These are phyloP conservation scores for Zygotorulaspora danielsina DNA, from an alignment of 805 yeast species.

Conservation along the genomic window DNA sequence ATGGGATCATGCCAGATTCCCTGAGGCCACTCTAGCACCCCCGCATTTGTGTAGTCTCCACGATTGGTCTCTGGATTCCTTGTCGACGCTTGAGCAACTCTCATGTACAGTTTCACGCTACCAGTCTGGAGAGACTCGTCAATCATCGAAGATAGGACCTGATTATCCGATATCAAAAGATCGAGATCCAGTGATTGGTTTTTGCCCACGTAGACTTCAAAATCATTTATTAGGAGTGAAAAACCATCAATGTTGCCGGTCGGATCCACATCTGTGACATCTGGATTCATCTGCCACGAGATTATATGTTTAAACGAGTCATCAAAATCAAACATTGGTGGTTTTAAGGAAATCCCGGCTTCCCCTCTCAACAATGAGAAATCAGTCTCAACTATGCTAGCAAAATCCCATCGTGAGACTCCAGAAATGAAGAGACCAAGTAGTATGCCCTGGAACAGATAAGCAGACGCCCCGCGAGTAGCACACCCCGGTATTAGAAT, in stretches of 20 bases:
- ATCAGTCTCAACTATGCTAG: conserved; percentile 78
- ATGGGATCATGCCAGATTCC: conserved; percentile 50
- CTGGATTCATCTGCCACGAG: conserved; percentile 29
- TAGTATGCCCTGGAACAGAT: conserved; percentile 77
- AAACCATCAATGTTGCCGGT: conserved; percentile 43
- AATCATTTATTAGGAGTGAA: conserved; percentile 71
- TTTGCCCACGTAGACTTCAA: conserved; percentile 66
- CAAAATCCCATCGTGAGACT: conserved; percentile 88
- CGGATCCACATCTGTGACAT: conserved; percentile 15
- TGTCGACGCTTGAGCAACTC: conserved; percentile 52
- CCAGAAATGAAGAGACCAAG: conserved; percentile 82
- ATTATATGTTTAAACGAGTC: conserved; percentile 18
- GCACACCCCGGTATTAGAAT: conserved; percentile 78
- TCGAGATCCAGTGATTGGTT: conserved; percentile 43
- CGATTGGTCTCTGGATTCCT: conserved; percentile 37
- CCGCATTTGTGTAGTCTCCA: conserved; percentile 69
- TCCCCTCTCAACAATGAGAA: conserved; percentile 66
- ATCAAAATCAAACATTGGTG: conserved; percentile 44
- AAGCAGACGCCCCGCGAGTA: conserved; percentile 64
- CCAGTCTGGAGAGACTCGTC: conserved; percentile 32
- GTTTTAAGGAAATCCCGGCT: conserved; percentile 49
- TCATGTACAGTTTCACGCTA: conserved; percentile 42
- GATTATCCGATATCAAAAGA: conserved; percentile 33
- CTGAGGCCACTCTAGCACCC: conserved; percentile 52
- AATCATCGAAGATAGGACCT: conserved; percentile 31